Evolutionary conservation across 2,329 filamentous ascomycete species (phyloP).

Genomic region (Thelonectria rubi): DNA sequence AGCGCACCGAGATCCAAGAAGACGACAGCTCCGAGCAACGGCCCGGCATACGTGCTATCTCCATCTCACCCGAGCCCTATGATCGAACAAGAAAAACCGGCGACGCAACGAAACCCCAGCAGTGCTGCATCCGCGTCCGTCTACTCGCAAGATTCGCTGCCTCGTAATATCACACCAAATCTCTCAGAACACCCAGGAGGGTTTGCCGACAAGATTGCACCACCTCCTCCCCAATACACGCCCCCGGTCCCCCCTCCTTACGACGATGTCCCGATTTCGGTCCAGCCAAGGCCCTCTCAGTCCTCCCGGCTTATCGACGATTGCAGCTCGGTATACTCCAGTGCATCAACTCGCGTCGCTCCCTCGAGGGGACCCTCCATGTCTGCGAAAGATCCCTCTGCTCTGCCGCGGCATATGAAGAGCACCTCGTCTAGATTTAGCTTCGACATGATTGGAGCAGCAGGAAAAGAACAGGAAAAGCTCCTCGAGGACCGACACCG

Average conservation of each 20-base stretch:
- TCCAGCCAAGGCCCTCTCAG: slow-evolving; percentile 38
- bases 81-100: slow-evolving; percentile 30
- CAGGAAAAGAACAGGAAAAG: slow-evolving; percentile 71
- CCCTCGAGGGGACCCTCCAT: slow-evolving; percentile 63
- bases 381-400: slow-evolving; percentile 58
- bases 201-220: slow-evolving; percentile 16
- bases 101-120: slow-evolving; percentile 42
- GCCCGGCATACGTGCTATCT: slow-evolving; percentile 24
- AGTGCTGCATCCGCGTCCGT: slow-evolving; percentile 45
- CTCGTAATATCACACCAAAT: slow-evolving; percentile 41
- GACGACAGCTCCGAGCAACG: slow-evolving; percentile 29
- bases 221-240: slow-evolving; percentile 30
- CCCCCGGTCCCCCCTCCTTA: slow-evolving; percentile 55
- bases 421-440: slow-evolving; percentile 84
- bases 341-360: slow-evolving; percentile 40
- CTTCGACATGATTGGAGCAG: slow-evolving; percentile 80
- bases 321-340: slow-evolving; percentile 31
- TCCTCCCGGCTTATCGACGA: slow-evolving; percentile 37
- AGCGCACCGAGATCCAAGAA: slow-evolving; percentile 65
- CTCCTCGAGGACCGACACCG: slow-evolving; percentile 77
- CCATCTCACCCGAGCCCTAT: slow-evolving; percentile 29
- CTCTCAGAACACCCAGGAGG: slow-evolving; percentile 36
- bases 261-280: slow-evolving; percentile 42
- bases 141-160: slow-evolving; percentile 40
- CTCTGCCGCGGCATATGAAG: slow-evolving; percentile 72